Base-by-base conservation (phyloP, 2,329 filamentous ascomycete species). In the Pseudocercospora vitis region DNA sequence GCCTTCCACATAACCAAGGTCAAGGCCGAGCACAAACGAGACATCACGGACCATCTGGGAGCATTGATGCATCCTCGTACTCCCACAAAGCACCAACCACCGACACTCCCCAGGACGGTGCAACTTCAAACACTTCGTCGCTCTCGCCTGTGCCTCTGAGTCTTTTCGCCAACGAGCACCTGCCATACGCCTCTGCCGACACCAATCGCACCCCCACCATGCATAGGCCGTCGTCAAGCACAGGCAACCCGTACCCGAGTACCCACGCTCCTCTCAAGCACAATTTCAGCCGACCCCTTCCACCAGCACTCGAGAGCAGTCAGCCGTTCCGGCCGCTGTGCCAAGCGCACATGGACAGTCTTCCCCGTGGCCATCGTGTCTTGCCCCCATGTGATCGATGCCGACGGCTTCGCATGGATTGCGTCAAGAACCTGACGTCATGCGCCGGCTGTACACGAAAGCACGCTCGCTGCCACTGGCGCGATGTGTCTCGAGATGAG, bases 381-480 rank as follows among this genome's bases (percentile, higher is more conserved):
- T 72, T 83, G n/a, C 91, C 90, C 7, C 88, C 89, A 0, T 95
- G 90, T 67, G 91, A 95, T 68, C 80, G 89, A 31, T 95, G 90
- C 68, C 81, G 90, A 39, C 80, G 90, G 24, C 76, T 95, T 12
- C 85, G 88, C 60, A 88, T 91, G 74, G 83, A 89, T 53, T 95
- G 90, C 58, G 76, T 91, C 44, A 95, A 95, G 72, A 88, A 95
- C 58, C 76, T 94, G 32, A 95, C 89, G 0, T 89, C 89, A 7
- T 95, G 91, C 66, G 83, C 87, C 70, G 89, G 89, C 18, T 95
- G 90, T 70, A 95, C 90, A 0, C 91, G 89, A 69, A 95, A 95
- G 69, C 90, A 95, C 68, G 89, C 89, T 16, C 91, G 91, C 65
- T 95, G 90, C 69, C 85, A 84, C 11, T 95, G 90, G 90, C 88